Evolutionary conservation across 768 basidiomycete species (phyloP), one percentile per base, ranked within the genome.

Genomic region (Pleurotus tuber-regium): DNA sequence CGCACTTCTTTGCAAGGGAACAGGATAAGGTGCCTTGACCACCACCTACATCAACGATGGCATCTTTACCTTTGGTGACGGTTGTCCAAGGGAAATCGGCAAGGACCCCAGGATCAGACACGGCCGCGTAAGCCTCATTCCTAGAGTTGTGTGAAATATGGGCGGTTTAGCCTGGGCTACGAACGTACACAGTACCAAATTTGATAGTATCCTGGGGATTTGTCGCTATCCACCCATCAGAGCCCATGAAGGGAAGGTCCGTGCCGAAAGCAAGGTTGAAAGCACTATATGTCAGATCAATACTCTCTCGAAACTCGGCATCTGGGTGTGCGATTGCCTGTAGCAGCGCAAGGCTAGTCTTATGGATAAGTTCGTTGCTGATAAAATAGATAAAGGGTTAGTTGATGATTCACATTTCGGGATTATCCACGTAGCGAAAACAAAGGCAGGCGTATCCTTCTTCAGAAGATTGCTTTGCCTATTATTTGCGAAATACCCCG

Each of bases 71-170:
- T 50, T 60, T 54, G 18, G 63, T 59, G 38, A 70, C 61, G 3
- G 62, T 60, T n/a, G 54, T 60, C 71, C 71, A 72, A 19, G 70
- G 65, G 60, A 72, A 74, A 58, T 74, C 72, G 4, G 65, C 65
- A 30, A 65, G 62, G 16, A 73, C 67, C 1, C 70, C 68, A 25
- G 68, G 69, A 54, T 69, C 67, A 14, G 69, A 70, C 14, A 66
- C 69, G 36, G 66, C 66, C 21, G 70, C 71, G 43, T 70, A 62
- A 23, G 69, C 71, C 14, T 65, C 68, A 62, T 70, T 63, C 10
- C 69, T 71, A 33, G 6, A n/a, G 35, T 18, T 38, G 16, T 14
- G n/a, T 12, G 51, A 29, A 58, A 40, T 29, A 2, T 19, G 51
- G 29, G 57, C 30, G 31, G 21, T 12, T 39, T 24, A 35, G 23